Conservation (phyloP, 2,329 filamentous ascomycete species). For the Orbilia brochopaga region DNA sequence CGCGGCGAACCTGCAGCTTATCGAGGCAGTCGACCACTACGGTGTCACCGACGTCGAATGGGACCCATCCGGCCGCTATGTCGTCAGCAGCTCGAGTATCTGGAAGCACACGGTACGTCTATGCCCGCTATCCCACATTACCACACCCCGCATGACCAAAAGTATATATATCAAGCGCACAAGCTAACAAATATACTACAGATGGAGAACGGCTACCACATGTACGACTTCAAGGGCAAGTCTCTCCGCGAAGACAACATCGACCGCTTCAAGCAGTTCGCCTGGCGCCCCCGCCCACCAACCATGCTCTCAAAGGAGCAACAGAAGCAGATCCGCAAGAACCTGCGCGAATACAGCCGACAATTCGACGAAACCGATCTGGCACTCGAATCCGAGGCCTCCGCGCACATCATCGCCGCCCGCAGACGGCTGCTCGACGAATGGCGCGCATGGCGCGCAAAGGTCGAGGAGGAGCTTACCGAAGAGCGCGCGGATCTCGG, state of each 20-base stretch:
- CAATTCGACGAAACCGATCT: slow-evolving; percentile 94
- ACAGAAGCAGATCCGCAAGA: slow-evolving; percentile 97
- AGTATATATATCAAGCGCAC: background rate
- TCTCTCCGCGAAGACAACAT: slow-evolving; percentile 86
- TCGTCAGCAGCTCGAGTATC: slow-evolving; percentile 87
- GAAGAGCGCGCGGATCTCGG: slow-evolving; percentile 74
- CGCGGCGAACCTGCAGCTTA: slow-evolving; percentile 90
- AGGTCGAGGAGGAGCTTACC: slow-evolving; percentile 72
- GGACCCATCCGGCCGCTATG: slow-evolving; percentile 94
- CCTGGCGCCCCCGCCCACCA: slow-evolving; percentile 88
- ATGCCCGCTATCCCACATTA: background rate
- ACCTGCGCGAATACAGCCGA: slow-evolving; percentile 93
- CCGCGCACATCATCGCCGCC: slow-evolving; percentile 82
- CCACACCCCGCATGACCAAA: no score
- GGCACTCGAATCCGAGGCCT: slow-evolving; percentile 89
- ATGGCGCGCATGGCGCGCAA: slow-evolving; percentile 83
- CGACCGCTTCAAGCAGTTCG: slow-evolving; percentile 97
- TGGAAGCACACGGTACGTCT: slow-evolving; percentile 91
- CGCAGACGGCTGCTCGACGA: slow-evolving; percentile 82
- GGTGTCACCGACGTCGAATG: slow-evolving; percentile 97
- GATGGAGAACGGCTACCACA: slow-evolving; percentile 99
- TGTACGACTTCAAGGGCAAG: slow-evolving; percentile 95
- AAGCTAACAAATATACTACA: slow-evolving; percentile 59
- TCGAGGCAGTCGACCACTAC: slow-evolving; percentile 94
- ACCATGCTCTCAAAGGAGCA: slow-evolving; percentile 95